Evolutionary conservation across 208 protist species (phyloP).

Genomic region (Leptomonas pyrrhocoris): DNA sequence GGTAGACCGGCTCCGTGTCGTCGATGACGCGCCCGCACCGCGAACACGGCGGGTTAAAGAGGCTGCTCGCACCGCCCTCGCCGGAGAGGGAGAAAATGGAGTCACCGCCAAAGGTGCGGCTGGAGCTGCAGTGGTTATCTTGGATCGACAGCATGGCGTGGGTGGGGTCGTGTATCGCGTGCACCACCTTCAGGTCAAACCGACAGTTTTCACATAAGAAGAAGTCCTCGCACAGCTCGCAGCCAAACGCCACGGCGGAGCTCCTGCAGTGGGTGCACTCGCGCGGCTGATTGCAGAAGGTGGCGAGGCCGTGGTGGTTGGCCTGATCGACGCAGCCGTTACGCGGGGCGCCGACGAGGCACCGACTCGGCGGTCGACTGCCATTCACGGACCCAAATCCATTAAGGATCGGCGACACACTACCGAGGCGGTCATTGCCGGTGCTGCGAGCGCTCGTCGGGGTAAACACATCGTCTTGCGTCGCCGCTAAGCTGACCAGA

Average conservation of each 20-base stretch:
- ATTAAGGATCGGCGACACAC: slow-evolving; percentile 10
- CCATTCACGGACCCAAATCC: not conserved
- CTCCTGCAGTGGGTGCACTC: slow-evolving; percentile 59
- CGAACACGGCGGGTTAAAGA: slow-evolving; percentile 83
- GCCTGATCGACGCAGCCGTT: slow-evolving; percentile 6
- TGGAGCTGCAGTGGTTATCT: slow-evolving; percentile 48
- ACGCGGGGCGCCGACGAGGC: not conserved
- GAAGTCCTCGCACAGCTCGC: slow-evolving; percentile 56
- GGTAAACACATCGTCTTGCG: slow-evolving; percentile 3
- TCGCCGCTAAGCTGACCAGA: slow-evolving; percentile 3
- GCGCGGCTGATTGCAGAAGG: slow-evolving; percentile 46
- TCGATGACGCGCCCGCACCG: slow-evolving; percentile 59
- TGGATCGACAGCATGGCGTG: slow-evolving; percentile 56
- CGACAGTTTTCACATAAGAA: slow-evolving; percentile 69
- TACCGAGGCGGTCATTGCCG: slow-evolving; percentile 1
- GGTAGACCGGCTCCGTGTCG: slow-evolving; percentile 72
- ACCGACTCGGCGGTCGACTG: slow-evolving; percentile 9
- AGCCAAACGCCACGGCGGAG: slow-evolving; percentile 46
- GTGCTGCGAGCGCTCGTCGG: slow-evolving; percentile 2
- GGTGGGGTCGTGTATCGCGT: slow-evolving; percentile 32
- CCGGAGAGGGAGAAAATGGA: slow-evolving; percentile 37
- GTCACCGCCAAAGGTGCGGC: slow-evolving; percentile 53
- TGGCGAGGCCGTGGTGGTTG: slow-evolving; percentile 35
- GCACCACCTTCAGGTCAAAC: slow-evolving; percentile 29
- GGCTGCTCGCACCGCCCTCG: slow-evolving; percentile 48